A percentile compares a stretch with the other conserved stretches of the same genome.
phyloP scores from a whole-genome alignment of 805 yeast species.

The Lipomyces spencermartinsiae region DNA sequence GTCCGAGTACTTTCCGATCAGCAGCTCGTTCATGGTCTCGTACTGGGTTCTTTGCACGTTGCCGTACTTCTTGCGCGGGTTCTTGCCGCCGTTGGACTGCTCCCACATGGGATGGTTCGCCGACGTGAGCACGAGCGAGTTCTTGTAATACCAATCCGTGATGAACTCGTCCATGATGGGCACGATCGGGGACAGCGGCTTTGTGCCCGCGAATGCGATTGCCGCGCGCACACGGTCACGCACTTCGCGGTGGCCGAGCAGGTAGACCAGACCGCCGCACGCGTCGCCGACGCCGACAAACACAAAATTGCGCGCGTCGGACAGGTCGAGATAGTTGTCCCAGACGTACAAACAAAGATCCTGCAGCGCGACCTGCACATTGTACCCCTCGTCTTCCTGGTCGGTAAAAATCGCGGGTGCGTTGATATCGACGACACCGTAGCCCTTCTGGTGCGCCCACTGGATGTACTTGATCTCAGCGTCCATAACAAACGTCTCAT shows the following conservation, averaged over 20 bases:
- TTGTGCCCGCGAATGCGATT: conserved; percentile 69
- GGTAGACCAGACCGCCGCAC: conserved; percentile 82
- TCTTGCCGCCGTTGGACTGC: conserved; percentile 55
- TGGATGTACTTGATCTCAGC: conserved; percentile 72
- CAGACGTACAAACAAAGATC: conserved; percentile 80
- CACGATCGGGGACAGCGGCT: conserved; percentile 75
- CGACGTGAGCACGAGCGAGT: conserved; percentile 74
- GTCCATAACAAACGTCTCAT: conserved; percentile 76
- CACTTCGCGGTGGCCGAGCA: conserved; percentile 80
- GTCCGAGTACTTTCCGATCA: conserved; percentile 83
- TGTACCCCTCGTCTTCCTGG: conserved; percentile 53
- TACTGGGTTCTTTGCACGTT: conserved; percentile 76
- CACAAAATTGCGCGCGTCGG: conserved; percentile 71
- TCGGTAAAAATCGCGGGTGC: conserved; percentile 65
- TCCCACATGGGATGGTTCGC: conserved; percentile 83
- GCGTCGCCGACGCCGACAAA: conserved; percentile 92
- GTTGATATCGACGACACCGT: conserved; percentile 84
- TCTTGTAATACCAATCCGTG: conserved; percentile 89
- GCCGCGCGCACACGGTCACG: conserved; percentile 69
- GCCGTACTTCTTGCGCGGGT: conserved; percentile 90
- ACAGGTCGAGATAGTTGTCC: conserved; percentile 87
- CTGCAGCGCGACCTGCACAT: conserved; percentile 62
- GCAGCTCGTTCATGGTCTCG: conserved; percentile 76
- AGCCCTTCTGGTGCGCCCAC: conserved; percentile 65
- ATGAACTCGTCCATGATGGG: conserved; percentile 88